phyloP scores from a whole-genome alignment of 371 early-diverging fungal species.

The Syncephalastrum contaminatum region DNA sequence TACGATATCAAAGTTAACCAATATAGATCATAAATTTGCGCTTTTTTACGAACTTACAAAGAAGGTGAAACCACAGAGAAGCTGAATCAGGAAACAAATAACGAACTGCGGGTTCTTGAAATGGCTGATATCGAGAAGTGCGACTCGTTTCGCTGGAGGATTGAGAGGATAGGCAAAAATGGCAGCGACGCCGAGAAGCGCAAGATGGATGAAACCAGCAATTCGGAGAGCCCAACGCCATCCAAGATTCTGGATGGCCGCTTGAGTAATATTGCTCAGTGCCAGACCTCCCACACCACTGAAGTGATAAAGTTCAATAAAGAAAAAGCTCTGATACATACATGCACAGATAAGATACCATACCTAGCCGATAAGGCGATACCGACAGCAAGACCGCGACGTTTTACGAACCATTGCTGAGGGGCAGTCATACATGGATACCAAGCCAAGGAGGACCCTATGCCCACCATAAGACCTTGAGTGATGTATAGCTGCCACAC shows the following conservation, averaged over 20 bases:
- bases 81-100: constrained; percentile 17
- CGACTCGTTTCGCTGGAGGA: constrained; percentile 14
- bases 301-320: constrained; percentile 40
- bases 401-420: constrained; percentile 67
- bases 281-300: constrained; percentile 74
- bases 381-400: constrained; percentile 70
- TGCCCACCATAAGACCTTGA: constrained; percentile 62
- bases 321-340: too few relatives aligned
- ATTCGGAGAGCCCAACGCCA: constrained; percentile 28
- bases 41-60: constrained; percentile 14
- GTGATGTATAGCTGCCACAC: constrained; percentile 66
- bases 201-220: constrained; percentile 4
- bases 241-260: constrained; percentile 18
- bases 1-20: background rate
- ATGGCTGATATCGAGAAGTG: constrained; percentile 26
- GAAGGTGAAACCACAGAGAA: constrained; percentile 25
- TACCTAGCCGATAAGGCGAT: constrained; percentile 37
- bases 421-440: constrained; percentile 27
- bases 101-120: constrained; percentile 22
- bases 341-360: constrained; percentile 19
- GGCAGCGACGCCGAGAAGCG: constrained; percentile 8
- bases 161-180: constrained; percentile 11
- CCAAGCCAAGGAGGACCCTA: constrained; percentile 59
- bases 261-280: constrained; percentile 57
- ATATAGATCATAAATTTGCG: constrained; percentile 10